Conservation (phyloP, 345 rosid genomes). For the Nephelium lappaceum region DNA sequence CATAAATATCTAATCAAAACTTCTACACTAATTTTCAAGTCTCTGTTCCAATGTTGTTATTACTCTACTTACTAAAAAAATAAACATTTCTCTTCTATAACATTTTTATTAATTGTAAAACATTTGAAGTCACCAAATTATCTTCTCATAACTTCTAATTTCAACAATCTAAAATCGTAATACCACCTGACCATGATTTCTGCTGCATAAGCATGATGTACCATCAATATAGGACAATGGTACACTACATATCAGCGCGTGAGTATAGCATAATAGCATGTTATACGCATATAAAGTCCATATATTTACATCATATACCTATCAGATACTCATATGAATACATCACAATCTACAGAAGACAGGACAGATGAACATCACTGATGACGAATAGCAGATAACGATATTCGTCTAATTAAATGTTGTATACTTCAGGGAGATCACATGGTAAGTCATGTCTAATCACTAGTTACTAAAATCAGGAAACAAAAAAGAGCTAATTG, state of each 20-base stretch:
- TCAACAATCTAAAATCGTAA: not conserved
- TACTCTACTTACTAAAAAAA: too few species aligned
- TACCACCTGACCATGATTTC: not conserved
- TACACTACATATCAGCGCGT: not conserved
- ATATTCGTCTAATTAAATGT: too few species aligned
- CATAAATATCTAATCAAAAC: too few species aligned
- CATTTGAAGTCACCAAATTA: not conserved
- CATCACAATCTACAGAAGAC: not conserved
- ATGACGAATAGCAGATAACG: not conserved
- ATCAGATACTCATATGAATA: not conserved
- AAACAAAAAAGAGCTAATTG: too few species aligned
- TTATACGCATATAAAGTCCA: too few species aligned
- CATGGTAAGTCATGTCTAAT: not conserved
- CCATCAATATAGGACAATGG: not conserved
- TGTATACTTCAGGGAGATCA: too few species aligned
- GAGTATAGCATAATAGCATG: not conserved
- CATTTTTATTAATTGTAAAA: not conserved
- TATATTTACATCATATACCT: too few species aligned
- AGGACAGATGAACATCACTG: not conserved
- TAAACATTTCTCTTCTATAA: too few species aligned
- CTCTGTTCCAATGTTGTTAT: too few species aligned
- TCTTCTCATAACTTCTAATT: not conserved
- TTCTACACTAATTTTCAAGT: too few species aligned
- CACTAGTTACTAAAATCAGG: too few species aligned
- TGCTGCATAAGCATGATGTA: not conserved